Base-by-base conservation (phyloP, 139 green algal genomes). In the Tetraselmis striata region DNA sequence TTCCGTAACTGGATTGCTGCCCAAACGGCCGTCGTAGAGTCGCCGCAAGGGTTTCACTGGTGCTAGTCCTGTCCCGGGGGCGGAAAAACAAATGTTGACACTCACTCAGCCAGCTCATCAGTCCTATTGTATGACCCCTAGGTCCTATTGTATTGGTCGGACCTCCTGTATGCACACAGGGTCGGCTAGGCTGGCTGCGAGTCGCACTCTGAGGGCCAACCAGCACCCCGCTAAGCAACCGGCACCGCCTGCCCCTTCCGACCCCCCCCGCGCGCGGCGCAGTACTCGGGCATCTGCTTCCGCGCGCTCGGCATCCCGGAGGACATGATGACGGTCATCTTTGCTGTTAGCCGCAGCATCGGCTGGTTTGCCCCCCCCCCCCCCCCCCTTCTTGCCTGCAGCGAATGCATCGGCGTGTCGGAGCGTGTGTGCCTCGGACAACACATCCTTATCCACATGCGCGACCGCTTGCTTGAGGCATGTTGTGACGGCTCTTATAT, bases 241-340 rank as follows among this genome's bases (percentile, higher is more conserved):
- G n/a, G n/a, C n/a, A n/a, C n/a, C n/a, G n/a, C n/a, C n/a, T n/a
- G n/a, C n/a, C n/a, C n/a, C n/a, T n/a, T n/a, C n/a, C n/a, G n/a
- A n/a, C n/a, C n/a, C n/a, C n/a, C 95, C 82, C 92, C 92, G 29
- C 95, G 95, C 87, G 88, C 95, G 0, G 92, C 95, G 82, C 94
- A 95, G 80, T 95, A 93, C 85, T 92, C 87, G 0, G 92, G 92
- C 75, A 95, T 95, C 78, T 84, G 90, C 28, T 85, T 95, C 74
- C 83, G 90, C n/a, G 92, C 92, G 28, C 83, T 95, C 77, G 92
- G 90, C 67, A 91, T 95, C 59, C 92, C 92, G 0, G 59, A 87
- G 23, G 82, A 81, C 27, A 94, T 94, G 90, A 84, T 90, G 85
- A 95, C 92, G 24, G 92, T 95, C 2, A 80, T 95, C 0, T 95